A percentile compares a stretch with the other conserved stretches of the same genome.
Evolutionary conservation across 176 grass and related monocot genomes (phyloP).

Genomic region (Rhynchospora breviuscula): DNA sequence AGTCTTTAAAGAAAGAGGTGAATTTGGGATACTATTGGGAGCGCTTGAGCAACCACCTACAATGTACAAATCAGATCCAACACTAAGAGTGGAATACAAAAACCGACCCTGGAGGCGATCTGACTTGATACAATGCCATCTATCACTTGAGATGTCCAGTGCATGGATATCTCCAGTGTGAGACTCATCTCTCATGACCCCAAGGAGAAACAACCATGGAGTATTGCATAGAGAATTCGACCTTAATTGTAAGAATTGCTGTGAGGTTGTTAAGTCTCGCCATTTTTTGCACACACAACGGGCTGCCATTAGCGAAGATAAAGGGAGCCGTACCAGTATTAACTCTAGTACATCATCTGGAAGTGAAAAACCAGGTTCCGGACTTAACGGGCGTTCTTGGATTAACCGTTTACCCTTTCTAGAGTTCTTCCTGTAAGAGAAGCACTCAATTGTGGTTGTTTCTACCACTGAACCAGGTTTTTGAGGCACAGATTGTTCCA

Average conservation of each 20-base stretch:
- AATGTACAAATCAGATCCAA: constrained; percentile 54
- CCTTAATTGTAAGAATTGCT: constrained; percentile 53
- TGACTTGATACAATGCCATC: constrained; percentile 44
- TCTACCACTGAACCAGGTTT: background rate
- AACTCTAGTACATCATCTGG: constrained; percentile 82
- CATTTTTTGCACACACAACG: constrained; percentile 87
- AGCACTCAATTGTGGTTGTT: constrained; percentile 29
- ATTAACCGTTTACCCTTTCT: constrained; percentile 17
- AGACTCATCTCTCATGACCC: constrained; percentile 49
- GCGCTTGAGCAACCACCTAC: constrained; percentile 52
- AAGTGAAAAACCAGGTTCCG: constrained; percentile 26
- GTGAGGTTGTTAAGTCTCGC: constrained; percentile 53
- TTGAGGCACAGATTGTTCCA: background rate
- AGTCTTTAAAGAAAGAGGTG: constrained; percentile 36
- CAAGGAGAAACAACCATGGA: constrained; percentile 78
- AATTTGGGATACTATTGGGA: background rate
- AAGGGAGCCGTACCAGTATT: constrained; percentile 63
- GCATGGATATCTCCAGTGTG: constrained; percentile 48
- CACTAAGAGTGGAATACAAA: constrained; percentile 54
- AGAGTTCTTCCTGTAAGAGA: constrained; percentile 27
- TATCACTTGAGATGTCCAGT: constrained; percentile 53
- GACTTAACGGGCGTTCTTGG: background rate
- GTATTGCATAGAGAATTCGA: constrained; percentile 18
- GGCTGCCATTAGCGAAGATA: constrained; percentile 52
- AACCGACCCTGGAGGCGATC: constrained; percentile 41